Conservation (phyloP, 345 rosid species). For the Zanthoxylum bungeanum region DNA sequence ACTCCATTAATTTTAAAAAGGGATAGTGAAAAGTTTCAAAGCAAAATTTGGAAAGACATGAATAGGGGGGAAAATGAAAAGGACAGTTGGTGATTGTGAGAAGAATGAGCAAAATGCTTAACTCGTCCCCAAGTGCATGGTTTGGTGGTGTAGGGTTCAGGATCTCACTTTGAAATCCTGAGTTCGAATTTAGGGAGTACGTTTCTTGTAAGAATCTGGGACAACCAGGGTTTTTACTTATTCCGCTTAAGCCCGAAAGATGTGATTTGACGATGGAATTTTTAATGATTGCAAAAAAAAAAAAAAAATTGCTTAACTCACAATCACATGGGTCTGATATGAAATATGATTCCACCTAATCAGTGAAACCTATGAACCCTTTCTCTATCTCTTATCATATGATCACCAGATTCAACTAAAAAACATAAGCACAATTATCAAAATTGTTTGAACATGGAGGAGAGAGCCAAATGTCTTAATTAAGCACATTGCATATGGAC, state of each 20-base stretch:
- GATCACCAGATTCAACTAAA: background rate
- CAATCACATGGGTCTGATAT: constrained; percentile 11
- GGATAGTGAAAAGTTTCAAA: background rate
- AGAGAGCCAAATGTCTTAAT: background rate
- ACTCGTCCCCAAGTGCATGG: no score
- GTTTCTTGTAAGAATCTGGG: no score
- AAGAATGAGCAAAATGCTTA: background rate
- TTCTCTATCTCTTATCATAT: background rate
- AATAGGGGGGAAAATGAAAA: background rate
- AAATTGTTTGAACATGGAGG: background rate
- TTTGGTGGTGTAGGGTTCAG: no score
- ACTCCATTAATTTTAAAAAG: background rate
- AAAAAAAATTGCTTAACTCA: background rate
- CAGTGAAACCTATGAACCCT: background rate
- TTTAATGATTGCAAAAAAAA: no score
- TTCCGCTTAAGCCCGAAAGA: no score
- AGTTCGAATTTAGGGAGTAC: no score
- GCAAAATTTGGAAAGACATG: constrained; percentile 2
- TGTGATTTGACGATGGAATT: no score
- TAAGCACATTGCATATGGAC: background rate
- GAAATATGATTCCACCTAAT: background rate
- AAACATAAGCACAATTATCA: background rate
- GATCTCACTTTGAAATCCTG: no score
- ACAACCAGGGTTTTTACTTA: no score
- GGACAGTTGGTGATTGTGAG: background rate